phyloP scores from a whole-genome alignment of 2,329 filamentous ascomycete species.

The Simplicillium aogashimaense region DNA sequence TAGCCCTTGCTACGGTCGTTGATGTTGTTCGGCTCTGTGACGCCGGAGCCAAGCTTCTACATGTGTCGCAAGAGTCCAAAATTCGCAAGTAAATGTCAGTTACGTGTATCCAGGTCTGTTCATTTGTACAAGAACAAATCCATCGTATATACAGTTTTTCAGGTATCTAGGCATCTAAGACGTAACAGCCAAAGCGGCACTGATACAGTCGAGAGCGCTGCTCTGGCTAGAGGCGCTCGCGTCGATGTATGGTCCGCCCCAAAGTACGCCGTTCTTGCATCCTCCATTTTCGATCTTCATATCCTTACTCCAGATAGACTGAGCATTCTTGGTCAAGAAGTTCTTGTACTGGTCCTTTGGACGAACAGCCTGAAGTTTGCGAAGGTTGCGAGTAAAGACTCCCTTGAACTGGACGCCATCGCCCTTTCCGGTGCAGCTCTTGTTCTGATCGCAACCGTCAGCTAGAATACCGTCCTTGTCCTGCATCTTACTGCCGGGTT shows the following conservation, averaged over 20 bases:
- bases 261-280: conserved; percentile 1
- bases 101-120: too few relatives aligned
- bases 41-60: too few relatives aligned
- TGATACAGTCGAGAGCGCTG: conserved; percentile 1
- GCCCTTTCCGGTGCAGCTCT: conserved; percentile 24
- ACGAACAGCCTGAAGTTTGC: conserved; percentile 3
- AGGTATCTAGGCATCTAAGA: too few relatives aligned
- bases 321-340: conserved; percentile 7
- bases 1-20: too few relatives aligned
- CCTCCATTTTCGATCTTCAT: neutral
- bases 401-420: conserved; percentile 58
- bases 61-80: too few relatives aligned
- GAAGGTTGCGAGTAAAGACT: conserved; percentile 5
- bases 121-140: too few relatives aligned
- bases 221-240: conserved; percentile 1
- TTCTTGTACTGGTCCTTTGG: conserved; percentile 3
- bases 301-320: conserved; percentile 8
- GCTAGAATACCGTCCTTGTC: conserved; percentile 34
- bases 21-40: too few relatives aligned
- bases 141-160: too few relatives aligned
- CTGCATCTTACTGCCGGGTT: conserved; percentile 19
- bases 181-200: conserved; percentile 1
- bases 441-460: conserved; percentile 20
- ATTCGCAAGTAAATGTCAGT: too few relatives aligned
- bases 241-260: conserved; percentile 1